These are phyloP conservation scores for Rosa hybrid DNA, from an alignment of 331 rosid species.

Conservation along the genomic window DNA sequence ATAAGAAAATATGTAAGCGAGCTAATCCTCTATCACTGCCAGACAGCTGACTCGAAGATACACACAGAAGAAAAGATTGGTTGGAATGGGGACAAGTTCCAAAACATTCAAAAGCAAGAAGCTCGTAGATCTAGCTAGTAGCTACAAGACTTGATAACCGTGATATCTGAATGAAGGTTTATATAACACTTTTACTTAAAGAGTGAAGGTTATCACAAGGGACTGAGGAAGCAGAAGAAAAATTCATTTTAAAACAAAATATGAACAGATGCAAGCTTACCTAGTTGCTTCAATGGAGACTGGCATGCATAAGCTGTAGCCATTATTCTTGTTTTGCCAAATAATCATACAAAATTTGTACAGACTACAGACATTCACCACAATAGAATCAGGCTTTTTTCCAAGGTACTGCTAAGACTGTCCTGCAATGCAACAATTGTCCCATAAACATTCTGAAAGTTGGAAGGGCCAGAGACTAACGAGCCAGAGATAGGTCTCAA, in stretches of 20 bases:
- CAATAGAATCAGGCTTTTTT: not conserved
- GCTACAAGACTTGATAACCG: not conserved
- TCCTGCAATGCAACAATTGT: not conserved
- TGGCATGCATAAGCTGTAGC: constrained; percentile 12
- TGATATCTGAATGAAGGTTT: not conserved
- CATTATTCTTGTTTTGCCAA: not conserved
- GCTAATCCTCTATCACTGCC: not conserved
- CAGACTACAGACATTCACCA: not conserved
- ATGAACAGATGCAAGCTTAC: constrained; percentile 1
- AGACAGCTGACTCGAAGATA: not conserved
- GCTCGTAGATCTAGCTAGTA: not conserved
- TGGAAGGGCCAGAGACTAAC: not conserved
- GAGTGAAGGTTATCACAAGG: not conserved
- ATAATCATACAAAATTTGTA: not conserved
- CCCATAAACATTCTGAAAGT: not conserved
- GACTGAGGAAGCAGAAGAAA: not conserved
- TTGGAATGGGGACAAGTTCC: constrained; percentile 1
- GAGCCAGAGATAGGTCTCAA: constrained; percentile 1
- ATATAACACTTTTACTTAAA: not conserved
- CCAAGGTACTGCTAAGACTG: not conserved
- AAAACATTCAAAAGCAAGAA: not conserved
- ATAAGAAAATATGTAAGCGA: not conserved
- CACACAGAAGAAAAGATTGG: not conserved
- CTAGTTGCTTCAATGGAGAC: not conserved
- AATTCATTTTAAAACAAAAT: not conserved